Evolutionary conservation across 352 stramenopile genomes (phyloP).

Genomic region (Phytophthora pini): DNA sequence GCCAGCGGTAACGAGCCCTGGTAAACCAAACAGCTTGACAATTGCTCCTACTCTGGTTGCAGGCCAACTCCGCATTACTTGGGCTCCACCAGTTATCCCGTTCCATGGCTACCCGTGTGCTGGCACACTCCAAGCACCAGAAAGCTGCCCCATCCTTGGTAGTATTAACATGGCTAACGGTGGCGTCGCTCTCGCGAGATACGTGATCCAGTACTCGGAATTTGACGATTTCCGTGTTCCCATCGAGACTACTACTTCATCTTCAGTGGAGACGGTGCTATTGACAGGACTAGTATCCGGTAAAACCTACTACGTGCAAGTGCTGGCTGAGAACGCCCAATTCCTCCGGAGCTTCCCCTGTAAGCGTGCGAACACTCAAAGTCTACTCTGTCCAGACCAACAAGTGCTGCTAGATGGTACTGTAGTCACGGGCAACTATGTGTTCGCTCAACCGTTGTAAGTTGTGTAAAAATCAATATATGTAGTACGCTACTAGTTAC

Average conservation of each 20-base stretch:
- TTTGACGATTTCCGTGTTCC: slow-evolving; percentile 72
- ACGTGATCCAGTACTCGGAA: slow-evolving; percentile 92
- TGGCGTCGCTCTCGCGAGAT: slow-evolving; percentile 88
- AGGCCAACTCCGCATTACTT: slow-evolving; percentile 58
- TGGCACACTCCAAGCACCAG: slow-evolving; percentile 58
- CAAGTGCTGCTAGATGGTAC: slow-evolving; percentile 64
- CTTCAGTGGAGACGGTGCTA: slow-evolving; percentile 43
- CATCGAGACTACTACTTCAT: slow-evolving; percentile 60
- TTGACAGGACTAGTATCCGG: slow-evolving; percentile 69
- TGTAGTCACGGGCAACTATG: slow-evolving; percentile 61
- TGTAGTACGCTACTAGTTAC: neutral
- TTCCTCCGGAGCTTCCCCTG: slow-evolving; percentile 70
- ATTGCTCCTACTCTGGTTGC: slow-evolving; percentile 31
- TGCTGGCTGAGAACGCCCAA: slow-evolving; percentile 82
- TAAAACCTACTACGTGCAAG: slow-evolving; percentile 82
- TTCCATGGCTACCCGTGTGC: slow-evolving; percentile 73
- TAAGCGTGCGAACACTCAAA: slow-evolving; percentile 52
- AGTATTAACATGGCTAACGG: slow-evolving; percentile 90
- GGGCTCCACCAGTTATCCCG: slow-evolving; percentile 64
- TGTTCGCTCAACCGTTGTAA: slow-evolving; percentile 30
- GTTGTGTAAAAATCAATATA: neutral
- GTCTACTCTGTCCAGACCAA: slow-evolving; percentile 78
- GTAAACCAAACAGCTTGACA: slow-evolving; percentile 65
- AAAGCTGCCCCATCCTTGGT: slow-evolving; percentile 63
- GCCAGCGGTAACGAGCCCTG: slow-evolving; percentile 57